Evolutionary conservation across 2,329 filamentous ascomycete species (phyloP), one percentile per base, ranked within the genome.

Genomic region (Coleophoma cylindrospora): DNA sequence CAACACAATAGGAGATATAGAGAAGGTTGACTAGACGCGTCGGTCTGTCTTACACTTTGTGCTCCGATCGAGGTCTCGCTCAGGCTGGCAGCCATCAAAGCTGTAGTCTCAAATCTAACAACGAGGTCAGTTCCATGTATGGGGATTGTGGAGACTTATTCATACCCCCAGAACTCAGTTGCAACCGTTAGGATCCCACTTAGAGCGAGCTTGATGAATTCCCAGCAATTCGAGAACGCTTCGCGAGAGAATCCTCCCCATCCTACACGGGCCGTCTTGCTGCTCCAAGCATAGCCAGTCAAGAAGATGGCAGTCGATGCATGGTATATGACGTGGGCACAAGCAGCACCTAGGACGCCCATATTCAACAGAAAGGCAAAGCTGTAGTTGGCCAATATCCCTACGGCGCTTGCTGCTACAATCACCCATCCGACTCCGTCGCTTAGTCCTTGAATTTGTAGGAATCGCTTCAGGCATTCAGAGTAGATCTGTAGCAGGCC

Each of bases 151-250:
- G 15, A 38, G 15, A 38, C 2, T 9, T 38, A 10, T 7, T 7
- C 89, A 58, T 94, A 94, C 0, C 89, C 89, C 88, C 89, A 92
- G 87, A 88, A 94, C 67, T 94, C 89, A 0, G 88, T 91, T 9
- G 87, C 89, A 4, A 94, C 86, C 54, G 92, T 89, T 6, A 94
- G 69, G 41, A 92, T 75, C 0, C 89, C 89, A 0, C 92, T 71
- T 7, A 86, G 66, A 0, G 89, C 87, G 3, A 95, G 79, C 8
- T 81, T 80, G 2, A 85, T 75, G 64, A 94, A 92, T 11, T 83
- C 83, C 1, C 74, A 76, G 87, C 87, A 91, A 63, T 90, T 90
- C 19, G 70, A 70, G 45, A 89, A 73, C 0, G 84, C 83, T 34
- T 79, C 77, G 48, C 68, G 73, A 17, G 80, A 81, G 65, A 91